Conservation (phyloP, 495 filamentous ascomycete genomes). For the Talaromyces nanjingensis region DNA sequence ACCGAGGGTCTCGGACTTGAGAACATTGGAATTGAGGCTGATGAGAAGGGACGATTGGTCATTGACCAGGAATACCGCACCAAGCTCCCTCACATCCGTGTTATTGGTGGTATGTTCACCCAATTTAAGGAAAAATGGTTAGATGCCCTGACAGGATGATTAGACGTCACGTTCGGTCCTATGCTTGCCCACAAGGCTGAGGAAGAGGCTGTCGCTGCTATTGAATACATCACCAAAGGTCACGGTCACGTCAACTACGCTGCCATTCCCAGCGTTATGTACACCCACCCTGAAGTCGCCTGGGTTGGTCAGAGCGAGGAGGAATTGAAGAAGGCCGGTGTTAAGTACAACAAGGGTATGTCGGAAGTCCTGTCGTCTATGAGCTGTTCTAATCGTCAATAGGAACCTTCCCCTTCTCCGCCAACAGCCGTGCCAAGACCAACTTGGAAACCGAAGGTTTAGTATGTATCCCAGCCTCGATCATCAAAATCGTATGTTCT, state of each 20-base stretch:
- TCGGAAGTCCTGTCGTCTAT: not conserved
- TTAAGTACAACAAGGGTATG: slow-evolving; percentile 78
- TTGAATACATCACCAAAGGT: slow-evolving; percentile 96
- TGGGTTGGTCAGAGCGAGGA: slow-evolving; percentile 99
- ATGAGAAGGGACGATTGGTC: slow-evolving; percentile 87
- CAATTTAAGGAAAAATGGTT: not conserved
- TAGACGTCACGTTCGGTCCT: slow-evolving; percentile 90
- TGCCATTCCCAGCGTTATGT: slow-evolving; percentile 97
- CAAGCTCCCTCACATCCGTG: slow-evolving; percentile 92
- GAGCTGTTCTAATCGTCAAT: not conserved
- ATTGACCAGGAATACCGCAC: slow-evolving; percentile 99
- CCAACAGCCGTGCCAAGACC: slow-evolving; percentile 97
- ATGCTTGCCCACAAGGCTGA: slow-evolving; percentile 99
- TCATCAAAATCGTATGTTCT: not conserved
- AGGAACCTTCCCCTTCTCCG: slow-evolving; percentile 83
- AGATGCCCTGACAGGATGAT: not conserved
- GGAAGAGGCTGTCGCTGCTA: slow-evolving; percentile 88
- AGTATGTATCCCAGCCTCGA: slow-evolving; percentile 6
- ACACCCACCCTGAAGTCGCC: slow-evolving; percentile 96
- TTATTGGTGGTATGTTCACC: slow-evolving; percentile 52
- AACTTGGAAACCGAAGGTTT: slow-evolving; percentile 94
- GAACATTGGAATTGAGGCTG: slow-evolving; percentile 89
- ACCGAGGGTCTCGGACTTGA: slow-evolving; percentile 86
- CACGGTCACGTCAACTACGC: slow-evolving; percentile 99
- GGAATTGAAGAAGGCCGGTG: slow-evolving; percentile 80